phyloP scores from a whole-genome alignment of 805 yeast species.

The Candida golubevii region DNA sequence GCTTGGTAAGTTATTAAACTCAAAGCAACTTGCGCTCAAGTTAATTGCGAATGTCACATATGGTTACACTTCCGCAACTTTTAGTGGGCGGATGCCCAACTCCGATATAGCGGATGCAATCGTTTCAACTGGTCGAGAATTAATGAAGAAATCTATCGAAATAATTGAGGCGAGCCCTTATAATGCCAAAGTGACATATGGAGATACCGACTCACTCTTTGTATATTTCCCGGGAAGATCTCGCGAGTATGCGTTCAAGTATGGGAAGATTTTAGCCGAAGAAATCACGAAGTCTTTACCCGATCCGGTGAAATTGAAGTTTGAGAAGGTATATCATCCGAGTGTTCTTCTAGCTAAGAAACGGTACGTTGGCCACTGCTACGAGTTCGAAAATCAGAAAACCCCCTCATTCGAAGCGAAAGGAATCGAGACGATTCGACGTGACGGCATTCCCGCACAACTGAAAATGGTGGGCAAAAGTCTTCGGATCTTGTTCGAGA shows the following conservation, averaged over 20 bases:
- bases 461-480: constrained; percentile 74
- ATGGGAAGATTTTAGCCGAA: constrained; percentile 69
- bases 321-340: constrained; percentile 92
- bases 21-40: constrained; percentile 82
- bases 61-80: constrained; percentile 93
- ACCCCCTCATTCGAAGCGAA: constrained; percentile 85
- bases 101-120: constrained; percentile 93
- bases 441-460: constrained; percentile 94
- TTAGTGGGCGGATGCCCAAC: constrained; percentile 96
- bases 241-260: constrained; percentile 66
- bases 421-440: constrained; percentile 89
- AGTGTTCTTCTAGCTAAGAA: constrained; percentile 80
- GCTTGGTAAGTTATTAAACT: constrained; percentile 55
- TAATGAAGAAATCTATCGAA: constrained; percentile 64
- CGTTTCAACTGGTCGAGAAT: constrained; percentile 87
- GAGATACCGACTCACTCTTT: constrained; percentile 93
- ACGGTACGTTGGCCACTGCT: constrained; percentile 85
- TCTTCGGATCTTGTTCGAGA: constrained; percentile 64
- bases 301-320: constrained; percentile 74
- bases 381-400: constrained; percentile 51
- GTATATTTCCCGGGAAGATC: constrained; percentile 84
- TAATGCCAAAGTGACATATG: constrained; percentile 93
- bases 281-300: constrained; percentile 65
- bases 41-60: constrained; percentile 92
- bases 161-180: constrained; percentile 61